phyloP scores from a whole-genome alignment of 2,329 filamentous ascomycete genomes.

The Claviceps humidiphila region DNA sequence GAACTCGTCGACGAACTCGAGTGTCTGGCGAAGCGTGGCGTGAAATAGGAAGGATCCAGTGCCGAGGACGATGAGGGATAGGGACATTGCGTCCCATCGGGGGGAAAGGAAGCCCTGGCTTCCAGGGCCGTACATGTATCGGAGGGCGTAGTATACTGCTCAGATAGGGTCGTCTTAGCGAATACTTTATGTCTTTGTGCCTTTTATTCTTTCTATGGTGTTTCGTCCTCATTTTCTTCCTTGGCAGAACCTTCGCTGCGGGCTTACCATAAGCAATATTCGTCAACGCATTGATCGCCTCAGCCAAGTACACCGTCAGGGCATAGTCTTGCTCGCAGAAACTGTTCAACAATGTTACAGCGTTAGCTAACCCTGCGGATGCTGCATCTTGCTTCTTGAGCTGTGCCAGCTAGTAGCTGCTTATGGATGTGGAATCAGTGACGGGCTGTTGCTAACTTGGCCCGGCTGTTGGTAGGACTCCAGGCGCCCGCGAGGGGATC shows the following conservation, averaged over 20 bases:
- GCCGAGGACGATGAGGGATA: constrained; percentile 27
- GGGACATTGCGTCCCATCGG: constrained; percentile 26
- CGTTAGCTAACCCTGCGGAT: too few species aligned
- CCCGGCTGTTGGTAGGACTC: constrained; percentile 25
- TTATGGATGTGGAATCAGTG: too few species aligned
- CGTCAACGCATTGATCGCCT: constrained; percentile 30
- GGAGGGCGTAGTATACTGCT: constrained; percentile 28
- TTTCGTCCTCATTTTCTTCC: not conserved
- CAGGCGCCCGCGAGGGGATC: constrained; percentile 22
- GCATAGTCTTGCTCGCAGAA: constrained; percentile 36
- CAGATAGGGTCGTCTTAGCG: not conserved
- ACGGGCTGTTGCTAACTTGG: constrained; percentile 17
- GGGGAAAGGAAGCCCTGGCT: constrained; percentile 18
- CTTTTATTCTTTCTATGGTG: not conserved
- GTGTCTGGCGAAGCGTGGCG: constrained; percentile 27
- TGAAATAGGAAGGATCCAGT: constrained; percentile 30
- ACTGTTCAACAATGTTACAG: constrained; percentile 9
- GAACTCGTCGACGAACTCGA: constrained; percentile 41
- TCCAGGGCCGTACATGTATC: constrained; percentile 21
- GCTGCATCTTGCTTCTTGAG: too few species aligned
- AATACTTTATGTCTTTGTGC: not conserved
- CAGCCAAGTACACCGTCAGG: constrained; percentile 27
- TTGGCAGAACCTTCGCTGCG: constrained; percentile 21
- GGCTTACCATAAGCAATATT: constrained; percentile 28
- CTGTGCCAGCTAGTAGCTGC: too few species aligned